Base-by-base conservation (phyloP, 139 green algal genomes). In the Chlorella sp. region DNA sequence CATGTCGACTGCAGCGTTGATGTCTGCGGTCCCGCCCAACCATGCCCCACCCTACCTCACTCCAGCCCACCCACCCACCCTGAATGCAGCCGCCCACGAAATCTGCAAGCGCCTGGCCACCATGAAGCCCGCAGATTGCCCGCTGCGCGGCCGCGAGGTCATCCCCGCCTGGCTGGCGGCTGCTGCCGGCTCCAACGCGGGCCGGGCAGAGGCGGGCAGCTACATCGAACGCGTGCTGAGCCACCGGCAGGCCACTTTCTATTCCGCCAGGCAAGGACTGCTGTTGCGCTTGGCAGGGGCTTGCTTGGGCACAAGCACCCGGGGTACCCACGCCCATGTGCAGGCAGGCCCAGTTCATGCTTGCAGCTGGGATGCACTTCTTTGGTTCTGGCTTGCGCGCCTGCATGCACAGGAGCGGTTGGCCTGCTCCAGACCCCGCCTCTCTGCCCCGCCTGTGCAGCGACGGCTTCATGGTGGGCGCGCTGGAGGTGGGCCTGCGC, bases 401-500 rank as follows among this genome's bases (percentile, higher is more conserved):
- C n/a, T n/a, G 7, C 62, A 11, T 69, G 20, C 28, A 14, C 56
- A 6, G 22, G 22, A n/a, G 56, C 30, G 56, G 22, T 24, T 65
- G 26, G 9, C 56, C 56, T 20, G 56, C 56, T 24, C 56, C 60
- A 17, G n/a, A 48, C 30, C 5, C 40, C 32, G 6, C 48, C 34
- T 36, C 9, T 9, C n/a, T 30, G 7, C 43, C 30, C 46, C 32
- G n/a, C 14, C 2, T 60, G 1, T 58, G 48, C 80, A 84, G 72
- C 14, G 88, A 91, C n/a, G 65, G 56, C 19, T 91, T 90, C 64
- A 72, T 84, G 65, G 14, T 91, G 56, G 88, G 88, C 46, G 48
- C 40, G 26, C 44, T 79, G 40, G 68, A 82, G 3, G 46, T 88
- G 26, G 64, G 64, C 48, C 83, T 91, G 64, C 80, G 82, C 67